Evolutionary conservation across 441 rosid species (phyloP).

Genomic region (Euphorbia schlechtendalii): DNA sequence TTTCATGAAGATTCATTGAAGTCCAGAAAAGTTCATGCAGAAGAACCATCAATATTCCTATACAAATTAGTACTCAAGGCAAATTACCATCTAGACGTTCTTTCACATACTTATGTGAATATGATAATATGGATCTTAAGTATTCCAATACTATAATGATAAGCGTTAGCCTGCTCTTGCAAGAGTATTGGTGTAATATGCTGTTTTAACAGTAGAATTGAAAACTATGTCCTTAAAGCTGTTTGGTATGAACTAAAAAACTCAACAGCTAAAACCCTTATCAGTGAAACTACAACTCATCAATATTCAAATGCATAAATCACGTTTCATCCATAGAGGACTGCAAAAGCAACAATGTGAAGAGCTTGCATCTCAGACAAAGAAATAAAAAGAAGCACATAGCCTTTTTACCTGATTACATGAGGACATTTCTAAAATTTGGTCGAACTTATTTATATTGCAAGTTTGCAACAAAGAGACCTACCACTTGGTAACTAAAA

Average conservation of each 20-base stretch:
- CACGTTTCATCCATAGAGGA: not conserved
- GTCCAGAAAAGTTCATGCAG: too few relatives aligned
- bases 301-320: not conserved
- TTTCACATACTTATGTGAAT: too few relatives aligned
- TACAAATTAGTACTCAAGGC: too few relatives aligned
- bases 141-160: too few relatives aligned
- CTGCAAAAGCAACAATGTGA: not conserved
- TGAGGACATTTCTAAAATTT: not conserved
- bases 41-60: too few relatives aligned
- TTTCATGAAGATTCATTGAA: too few relatives aligned
- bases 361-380: not conserved
- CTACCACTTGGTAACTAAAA: not conserved
- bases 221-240: not conserved
- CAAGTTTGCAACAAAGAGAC: not conserved
- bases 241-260: not conserved
- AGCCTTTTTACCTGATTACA: conserved; percentile 1
- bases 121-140: too few relatives aligned
- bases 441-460: not conserved
- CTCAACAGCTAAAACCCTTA: not conserved
- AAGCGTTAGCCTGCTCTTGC: too few relatives aligned
- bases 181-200: too few relatives aligned
- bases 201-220: not conserved
- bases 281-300: not conserved
- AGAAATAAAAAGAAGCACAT: not conserved
- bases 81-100: too few relatives aligned